Evolutionary conservation across 2,329 filamentous ascomycete genomes (phyloP).

Genomic region (Exophiala phaeomuriformis): DNA sequence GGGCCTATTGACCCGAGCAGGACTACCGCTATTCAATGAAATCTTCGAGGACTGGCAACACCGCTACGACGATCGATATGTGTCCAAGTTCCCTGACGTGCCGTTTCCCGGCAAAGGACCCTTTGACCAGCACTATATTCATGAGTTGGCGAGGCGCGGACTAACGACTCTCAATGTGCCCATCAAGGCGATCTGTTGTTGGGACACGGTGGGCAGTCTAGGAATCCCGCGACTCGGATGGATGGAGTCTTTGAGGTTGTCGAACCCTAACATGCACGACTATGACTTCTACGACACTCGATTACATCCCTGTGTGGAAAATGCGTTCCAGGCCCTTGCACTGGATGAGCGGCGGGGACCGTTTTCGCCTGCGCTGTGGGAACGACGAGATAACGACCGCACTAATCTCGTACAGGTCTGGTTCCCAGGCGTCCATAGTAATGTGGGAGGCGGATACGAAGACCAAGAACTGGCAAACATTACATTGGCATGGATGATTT

Average conservation of each 20-base stretch:
- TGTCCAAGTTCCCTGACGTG: constrained; percentile 26
- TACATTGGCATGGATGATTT: constrained; percentile 47
- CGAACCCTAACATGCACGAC: constrained; percentile 24
- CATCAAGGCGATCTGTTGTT: constrained; percentile 32
- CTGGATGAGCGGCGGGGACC: constrained; percentile 31
- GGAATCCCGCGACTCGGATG: constrained; percentile 29
- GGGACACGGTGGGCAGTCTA: constrained; percentile 32
- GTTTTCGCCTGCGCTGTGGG: constrained; percentile 31
- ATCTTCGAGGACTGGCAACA: constrained; percentile 32
- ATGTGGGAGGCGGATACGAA: constrained; percentile 43
- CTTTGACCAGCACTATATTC: constrained; percentile 27
- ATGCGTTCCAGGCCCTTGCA: constrained; percentile 33
- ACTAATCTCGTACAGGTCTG: constrained; percentile 40
- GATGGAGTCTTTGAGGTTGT: constrained; percentile 18
- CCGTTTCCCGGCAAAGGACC: constrained; percentile 30
- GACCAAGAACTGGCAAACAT: constrained; percentile 45
- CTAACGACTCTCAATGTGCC: constrained; percentile 24
- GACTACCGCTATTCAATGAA: constrained; percentile 28
- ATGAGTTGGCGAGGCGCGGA: constrained; percentile 24
- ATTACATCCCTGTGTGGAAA: constrained; percentile 30
- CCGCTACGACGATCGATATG: constrained; percentile 26
- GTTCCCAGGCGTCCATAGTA: constrained; percentile 45
- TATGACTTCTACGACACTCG: constrained; percentile 33
- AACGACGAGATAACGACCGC: constrained; percentile 26
- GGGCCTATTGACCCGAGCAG: constrained; percentile 30